Evolutionary conservation across 1,139 yeast species (phyloP).

Genomic region (Hanseniaspora sp.): DNA sequence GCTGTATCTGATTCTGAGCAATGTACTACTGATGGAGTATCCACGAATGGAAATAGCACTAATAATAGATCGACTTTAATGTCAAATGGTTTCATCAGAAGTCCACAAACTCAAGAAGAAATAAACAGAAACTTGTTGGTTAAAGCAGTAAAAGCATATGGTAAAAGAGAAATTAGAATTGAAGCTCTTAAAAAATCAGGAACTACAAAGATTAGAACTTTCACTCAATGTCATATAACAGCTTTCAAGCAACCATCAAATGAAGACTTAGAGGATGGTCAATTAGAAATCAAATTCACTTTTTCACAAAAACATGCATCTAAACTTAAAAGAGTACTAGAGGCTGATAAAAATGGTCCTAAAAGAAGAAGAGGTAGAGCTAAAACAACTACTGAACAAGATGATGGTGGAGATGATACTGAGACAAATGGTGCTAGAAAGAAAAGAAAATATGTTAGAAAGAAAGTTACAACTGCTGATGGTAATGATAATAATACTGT

Average conservation of each 20-base stretch:
- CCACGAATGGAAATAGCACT: not conserved
- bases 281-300: conserved; percentile 11
- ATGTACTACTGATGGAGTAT: not conserved
- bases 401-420: conserved; percentile 18
- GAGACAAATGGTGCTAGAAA: conserved; percentile 15
- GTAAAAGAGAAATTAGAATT: conserved; percentile 13
- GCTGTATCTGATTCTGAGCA: not conserved
- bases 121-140: conserved; percentile 9
- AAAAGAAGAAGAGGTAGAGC: conserved; percentile 7
- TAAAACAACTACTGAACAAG: not conserved
- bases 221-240: conserved; percentile 12
- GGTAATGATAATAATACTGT: not conserved
- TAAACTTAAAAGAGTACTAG: conserved; percentile 3
- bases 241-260: conserved; percentile 5
- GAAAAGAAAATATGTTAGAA: conserved; percentile 14
- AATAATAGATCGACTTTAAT: conserved; percentile 1
- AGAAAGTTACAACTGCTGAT: not conserved
- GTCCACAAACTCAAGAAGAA: conserved; percentile 13
- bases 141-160: conserved; percentile 12
- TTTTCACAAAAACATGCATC: conserved; percentile 14
- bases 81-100: conserved; percentile 16
- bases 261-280: conserved; percentile 3
- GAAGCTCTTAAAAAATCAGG: conserved; percentile 9
- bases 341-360: not conserved
- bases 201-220: conserved; percentile 9